phyloP scores from a whole-genome alignment of 1,284 basidiomycete species.

The Apiotrichum montevideense region DNA sequence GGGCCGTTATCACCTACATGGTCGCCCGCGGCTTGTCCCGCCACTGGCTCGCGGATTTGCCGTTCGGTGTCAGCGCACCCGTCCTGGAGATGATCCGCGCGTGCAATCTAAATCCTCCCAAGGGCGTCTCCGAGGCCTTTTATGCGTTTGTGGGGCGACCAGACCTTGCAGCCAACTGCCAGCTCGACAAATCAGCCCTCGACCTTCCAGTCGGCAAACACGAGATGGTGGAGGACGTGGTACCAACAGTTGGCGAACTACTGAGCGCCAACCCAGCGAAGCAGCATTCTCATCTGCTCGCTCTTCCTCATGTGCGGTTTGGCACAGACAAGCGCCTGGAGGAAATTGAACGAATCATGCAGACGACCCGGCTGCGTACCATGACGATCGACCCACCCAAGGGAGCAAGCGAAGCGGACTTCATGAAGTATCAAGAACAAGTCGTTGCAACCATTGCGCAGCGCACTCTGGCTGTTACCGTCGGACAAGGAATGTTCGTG shows the following conservation, averaged over 20 bases:
- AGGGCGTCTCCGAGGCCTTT: slow-evolving; percentile 62
- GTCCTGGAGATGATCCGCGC: slow-evolving; percentile 73
- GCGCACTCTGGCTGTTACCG: slow-evolving; percentile 74
- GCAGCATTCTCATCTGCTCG: slow-evolving; percentile 10
- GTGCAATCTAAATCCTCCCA: slow-evolving; percentile 69
- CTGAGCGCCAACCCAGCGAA: slow-evolving; percentile 11
- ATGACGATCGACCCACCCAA: slow-evolving; percentile 64
- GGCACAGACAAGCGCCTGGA: slow-evolving; percentile 77
- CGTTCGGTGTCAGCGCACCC: slow-evolving; percentile 70
- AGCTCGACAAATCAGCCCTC: slow-evolving; percentile 6
- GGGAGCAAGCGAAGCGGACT: slow-evolving; percentile 49
- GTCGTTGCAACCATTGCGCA: slow-evolving; percentile 72
- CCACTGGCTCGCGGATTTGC: slow-evolving; percentile 52
- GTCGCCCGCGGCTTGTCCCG: slow-evolving; percentile 53
- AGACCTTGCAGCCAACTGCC: slow-evolving; percentile 55
- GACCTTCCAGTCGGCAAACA: slow-evolving; percentile 18
- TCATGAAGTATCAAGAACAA: slow-evolving; percentile 61
- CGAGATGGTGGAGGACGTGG: slow-evolving; percentile 2
- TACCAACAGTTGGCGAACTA: slow-evolving; percentile 20
- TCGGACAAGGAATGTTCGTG: slow-evolving; percentile 80
- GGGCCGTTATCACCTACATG: slow-evolving; percentile 59
- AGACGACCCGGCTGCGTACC: slow-evolving; percentile 63
- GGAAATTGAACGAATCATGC: slow-evolving; percentile 80
- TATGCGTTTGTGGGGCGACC: slow-evolving; percentile 71
- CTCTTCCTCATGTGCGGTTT: slow-evolving; percentile 63